Evolutionary conservation across 2,329 filamentous ascomycete genomes (phyloP), one percentile per base, ranked within the genome.

Genomic region (Fusarium algeriense): DNA sequence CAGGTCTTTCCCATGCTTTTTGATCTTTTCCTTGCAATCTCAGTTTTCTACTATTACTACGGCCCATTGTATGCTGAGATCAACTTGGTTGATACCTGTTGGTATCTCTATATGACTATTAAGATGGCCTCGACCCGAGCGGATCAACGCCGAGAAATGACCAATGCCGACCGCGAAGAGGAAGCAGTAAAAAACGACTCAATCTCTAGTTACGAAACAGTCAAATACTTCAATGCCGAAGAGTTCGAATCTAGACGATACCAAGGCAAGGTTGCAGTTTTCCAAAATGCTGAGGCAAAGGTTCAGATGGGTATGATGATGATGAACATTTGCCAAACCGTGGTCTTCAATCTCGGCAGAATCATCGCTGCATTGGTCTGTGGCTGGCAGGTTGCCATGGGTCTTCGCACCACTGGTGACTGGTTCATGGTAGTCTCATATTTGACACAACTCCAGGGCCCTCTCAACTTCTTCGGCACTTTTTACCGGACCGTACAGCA

Each of bases 171-270:
- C 74, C 89, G 96, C 70, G 94, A 98, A 82, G 94, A 98, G 82
- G 95, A 98, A 81, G 96, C 96, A 10, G 94, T 98, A 74, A 98
- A 98, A 83, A 98, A 98, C 79, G 96, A 99, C 80, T 98, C 96
- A 1, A 96, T 99, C 85, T 94, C 96, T 69, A 97, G 94, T n/a
- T 99, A 98, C 80, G 96, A 99, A 83, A 95, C 93, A 4, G 93
- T 95, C 78, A 96, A 95, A 79, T 95, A 95, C 77, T 96, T 96
- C 85, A 95, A 95, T 75, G 93, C 93, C 11, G 93, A 95, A 77
- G 85, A 88, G 4, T 95, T 92, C 77, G 93, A 96, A 77, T 94
- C 94, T 73, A 84, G 86, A 52, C 88, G 93, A 28, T 95, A 94
- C 77, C 87, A 90, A 49, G 82, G 86, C 46, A 92, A 93, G 30